Conservation (phyloP, 148 eudicot species). For the Talinum fruticosum region DNA sequence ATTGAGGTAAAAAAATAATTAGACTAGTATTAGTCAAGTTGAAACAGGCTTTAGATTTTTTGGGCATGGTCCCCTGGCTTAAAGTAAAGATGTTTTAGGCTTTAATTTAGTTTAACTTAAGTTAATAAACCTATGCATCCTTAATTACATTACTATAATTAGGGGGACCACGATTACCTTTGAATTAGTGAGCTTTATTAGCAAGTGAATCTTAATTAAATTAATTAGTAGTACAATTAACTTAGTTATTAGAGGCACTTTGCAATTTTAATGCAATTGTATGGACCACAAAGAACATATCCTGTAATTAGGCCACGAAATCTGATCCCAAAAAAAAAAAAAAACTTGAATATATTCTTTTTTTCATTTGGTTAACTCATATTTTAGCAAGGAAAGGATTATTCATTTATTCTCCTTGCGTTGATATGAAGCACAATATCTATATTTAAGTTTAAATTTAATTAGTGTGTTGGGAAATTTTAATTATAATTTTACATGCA, state of each 20-base stretch:
- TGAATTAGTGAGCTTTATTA: not conserved
- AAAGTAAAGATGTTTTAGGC: not conserved
- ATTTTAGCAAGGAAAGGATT: not conserved
- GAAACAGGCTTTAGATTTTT: slow-evolving; percentile 15
- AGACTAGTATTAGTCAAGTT: slow-evolving; percentile 13
- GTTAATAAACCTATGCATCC: not conserved
- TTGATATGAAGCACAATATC: not conserved
- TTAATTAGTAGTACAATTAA: not conserved
- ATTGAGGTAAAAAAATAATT: not conserved
- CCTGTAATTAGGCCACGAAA: not conserved
- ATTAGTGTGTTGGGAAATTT: not conserved
- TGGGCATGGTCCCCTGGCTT: slow-evolving; percentile 27
- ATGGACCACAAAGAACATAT: not conserved
- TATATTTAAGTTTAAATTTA: not conserved
- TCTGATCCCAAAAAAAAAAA: not conserved
- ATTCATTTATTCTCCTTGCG: not conserved
- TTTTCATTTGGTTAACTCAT: not conserved
- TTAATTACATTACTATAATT: not conserved
- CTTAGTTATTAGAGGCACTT: not conserved
- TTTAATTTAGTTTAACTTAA: no score
- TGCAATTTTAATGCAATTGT: not conserved
- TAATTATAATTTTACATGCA: no score
- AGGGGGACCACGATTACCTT: not conserved
- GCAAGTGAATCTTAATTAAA: no score
- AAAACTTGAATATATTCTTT: no score